phyloP scores from a whole-genome alignment of 2,329 filamentous ascomycete genomes.

The Fusarium tuaranense region DNA sequence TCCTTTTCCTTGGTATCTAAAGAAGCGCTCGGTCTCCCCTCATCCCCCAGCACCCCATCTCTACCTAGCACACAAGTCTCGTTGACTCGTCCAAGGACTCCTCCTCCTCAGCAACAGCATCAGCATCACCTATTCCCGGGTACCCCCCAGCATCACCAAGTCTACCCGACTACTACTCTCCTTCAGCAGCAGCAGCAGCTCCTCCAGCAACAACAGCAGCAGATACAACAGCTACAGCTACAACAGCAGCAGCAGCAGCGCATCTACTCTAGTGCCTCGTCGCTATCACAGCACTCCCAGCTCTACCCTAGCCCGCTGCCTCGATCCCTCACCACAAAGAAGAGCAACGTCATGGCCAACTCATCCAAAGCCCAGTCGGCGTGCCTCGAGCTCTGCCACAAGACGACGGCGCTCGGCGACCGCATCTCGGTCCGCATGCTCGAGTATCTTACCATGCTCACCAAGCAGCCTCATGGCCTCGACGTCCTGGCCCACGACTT shows the following conservation, averaged over 20 bases:
- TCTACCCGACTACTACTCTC: background rate
- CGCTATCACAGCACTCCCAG: background rate
- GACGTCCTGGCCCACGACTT: constrained; percentile 73
- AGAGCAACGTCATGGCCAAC: constrained; percentile 39
- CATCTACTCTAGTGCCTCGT: background rate
- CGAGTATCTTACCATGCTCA: constrained; percentile 70
- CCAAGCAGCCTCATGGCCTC: constrained; percentile 66
- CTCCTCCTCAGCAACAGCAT: constrained; percentile 8
- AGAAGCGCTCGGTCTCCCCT: constrained; percentile 42
- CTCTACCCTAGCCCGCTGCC: constrained; percentile 16
- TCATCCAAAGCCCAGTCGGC: constrained; percentile 46
- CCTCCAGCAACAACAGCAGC: background rate
- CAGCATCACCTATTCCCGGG: constrained; percentile 5
- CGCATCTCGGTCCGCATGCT: constrained; percentile 74
- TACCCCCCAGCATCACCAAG: background rate
- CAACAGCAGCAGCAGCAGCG: background rate
- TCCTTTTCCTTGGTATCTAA: constrained; percentile 43
- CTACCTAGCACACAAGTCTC: constrained; percentile 6
- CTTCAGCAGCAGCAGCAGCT: constrained; percentile 2
- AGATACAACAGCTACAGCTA: background rate
- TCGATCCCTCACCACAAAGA: constrained; percentile 37
- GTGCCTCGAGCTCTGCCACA: constrained; percentile 62
- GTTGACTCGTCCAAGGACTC: constrained; percentile 20
- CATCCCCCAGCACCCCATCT: constrained; percentile 21
- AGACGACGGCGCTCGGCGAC: constrained; percentile 70